These are phyloP conservation scores for Physocladia obscura DNA, from an alignment of 192 early-diverging fungal species.

Conservation along the genomic window DNA sequence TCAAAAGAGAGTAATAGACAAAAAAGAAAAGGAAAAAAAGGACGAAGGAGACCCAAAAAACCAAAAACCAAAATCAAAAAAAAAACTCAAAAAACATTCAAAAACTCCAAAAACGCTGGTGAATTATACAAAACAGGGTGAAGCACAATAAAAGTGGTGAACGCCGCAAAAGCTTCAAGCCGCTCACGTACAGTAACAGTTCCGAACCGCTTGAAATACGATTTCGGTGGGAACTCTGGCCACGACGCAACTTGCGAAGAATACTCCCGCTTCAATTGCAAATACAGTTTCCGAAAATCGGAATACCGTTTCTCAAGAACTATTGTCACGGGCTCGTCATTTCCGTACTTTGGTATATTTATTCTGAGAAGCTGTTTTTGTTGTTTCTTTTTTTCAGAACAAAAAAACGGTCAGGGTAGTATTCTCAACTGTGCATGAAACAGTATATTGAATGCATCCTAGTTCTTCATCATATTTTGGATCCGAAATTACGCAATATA, in stretches of 20 bases:
- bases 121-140: conserved; percentile 5
- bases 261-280: neutral
- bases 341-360: conserved; percentile 15
- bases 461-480: neutral
- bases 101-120: neutral
- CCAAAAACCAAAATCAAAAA: conserved; percentile 7
- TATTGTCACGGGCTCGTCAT: neutral
- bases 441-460: conserved; percentile 11
- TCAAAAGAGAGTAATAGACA: too few species aligned
- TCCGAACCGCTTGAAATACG: conserved; percentile 4
- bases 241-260: neutral
- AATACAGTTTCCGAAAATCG: conserved; percentile 10
- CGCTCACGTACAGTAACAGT: neutral
- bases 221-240: conserved; percentile 12
- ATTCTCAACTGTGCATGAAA: neutral
- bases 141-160: conserved; percentile 5
- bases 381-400: neutral
- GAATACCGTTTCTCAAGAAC: conserved; percentile 1
- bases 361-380: conserved; percentile 15
- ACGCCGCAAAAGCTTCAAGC: neutral
- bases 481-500: neutral
- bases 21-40: too few species aligned
- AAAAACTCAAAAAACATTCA: neutral
- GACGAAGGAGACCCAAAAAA: too few species aligned
- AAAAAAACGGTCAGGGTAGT: neutral